phyloP scores from a whole-genome alignment of 139 green algal species.

The Chlorella ohadii region DNA sequence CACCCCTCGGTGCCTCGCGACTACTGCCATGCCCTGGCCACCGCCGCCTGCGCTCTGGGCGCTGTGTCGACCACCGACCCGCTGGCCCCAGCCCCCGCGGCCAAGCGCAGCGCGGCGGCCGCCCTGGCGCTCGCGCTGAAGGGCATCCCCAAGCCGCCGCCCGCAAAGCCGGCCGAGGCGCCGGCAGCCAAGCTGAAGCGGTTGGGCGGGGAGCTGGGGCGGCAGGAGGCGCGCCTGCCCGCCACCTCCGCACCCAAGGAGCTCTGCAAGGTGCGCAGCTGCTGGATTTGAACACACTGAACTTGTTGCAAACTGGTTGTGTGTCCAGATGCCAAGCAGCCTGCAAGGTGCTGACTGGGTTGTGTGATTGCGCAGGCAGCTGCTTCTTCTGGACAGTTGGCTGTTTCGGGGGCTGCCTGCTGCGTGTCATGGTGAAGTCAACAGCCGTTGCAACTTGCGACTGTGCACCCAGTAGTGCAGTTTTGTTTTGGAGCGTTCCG shows the following conservation, averaged over 20 bases:
- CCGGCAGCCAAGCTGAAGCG: slow-evolving; percentile 2
- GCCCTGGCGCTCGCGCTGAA: slow-evolving; percentile 12
- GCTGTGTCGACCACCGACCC: slow-evolving; percentile 1
- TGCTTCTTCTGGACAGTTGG: too few species aligned
- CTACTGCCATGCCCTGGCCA: not conserved
- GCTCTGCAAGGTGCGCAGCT: not conserved
- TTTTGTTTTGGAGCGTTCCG: too few species aligned
- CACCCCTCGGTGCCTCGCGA: slow-evolving; percentile 2
- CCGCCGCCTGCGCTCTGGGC: not conserved
- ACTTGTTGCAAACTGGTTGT: too few species aligned
- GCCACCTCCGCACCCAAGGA: not conserved
- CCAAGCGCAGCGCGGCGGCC: not conserved
- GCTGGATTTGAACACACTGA: too few species aligned
- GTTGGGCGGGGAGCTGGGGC: not conserved
- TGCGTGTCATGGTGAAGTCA: too few species aligned
- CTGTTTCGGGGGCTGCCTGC: too few species aligned
- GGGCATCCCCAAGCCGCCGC: slow-evolving; percentile 19
- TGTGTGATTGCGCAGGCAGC: too few species aligned
- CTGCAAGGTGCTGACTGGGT: too few species aligned
- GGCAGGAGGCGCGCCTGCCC: slow-evolving; percentile 10
- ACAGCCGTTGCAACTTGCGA: too few species aligned
- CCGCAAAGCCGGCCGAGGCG: not conserved
- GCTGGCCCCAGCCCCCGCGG: slow-evolving; percentile 13
- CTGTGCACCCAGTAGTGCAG: too few species aligned
- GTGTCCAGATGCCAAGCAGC: too few species aligned